These are phyloP conservation scores for Suhomyces atakaporum DNA, from an alignment of 1,139 yeast species.

Conservation along the genomic window DNA sequence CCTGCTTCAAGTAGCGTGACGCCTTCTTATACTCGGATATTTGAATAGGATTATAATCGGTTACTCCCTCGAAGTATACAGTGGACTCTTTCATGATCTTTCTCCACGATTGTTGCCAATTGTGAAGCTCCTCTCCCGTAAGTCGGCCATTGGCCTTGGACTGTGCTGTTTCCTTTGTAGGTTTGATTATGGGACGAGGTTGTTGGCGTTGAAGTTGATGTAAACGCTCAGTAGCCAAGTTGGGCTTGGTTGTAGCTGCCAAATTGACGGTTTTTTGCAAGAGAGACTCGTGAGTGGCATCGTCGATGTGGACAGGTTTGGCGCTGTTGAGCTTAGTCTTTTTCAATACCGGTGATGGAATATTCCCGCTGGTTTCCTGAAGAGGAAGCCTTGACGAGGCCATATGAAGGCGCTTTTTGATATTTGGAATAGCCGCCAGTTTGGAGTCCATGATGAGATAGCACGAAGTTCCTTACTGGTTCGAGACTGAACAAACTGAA, in stretches of 20 bases:
- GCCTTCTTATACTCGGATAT: slow-evolving; percentile 57
- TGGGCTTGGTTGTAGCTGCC: slow-evolving; percentile 5
- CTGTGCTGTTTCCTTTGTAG: slow-evolving; percentile 1
- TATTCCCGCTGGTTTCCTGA: slow-evolving; percentile 44
- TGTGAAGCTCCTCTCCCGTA: slow-evolving; percentile 54
- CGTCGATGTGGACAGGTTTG: slow-evolving; percentile 3
- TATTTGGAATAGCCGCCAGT: slow-evolving; percentile 5
- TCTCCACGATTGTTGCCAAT: slow-evolving; percentile 86
- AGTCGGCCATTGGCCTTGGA: slow-evolving; percentile 26
- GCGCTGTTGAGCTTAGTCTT: slow-evolving; percentile 26
- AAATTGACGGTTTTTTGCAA: slow-evolving; percentile 1
- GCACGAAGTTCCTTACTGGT: too few species aligned
- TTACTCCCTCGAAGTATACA: slow-evolving; percentile 76
- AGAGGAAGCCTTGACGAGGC: slow-evolving; percentile 38
- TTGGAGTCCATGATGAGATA: slow-evolving; percentile 9
- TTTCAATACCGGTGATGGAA: slow-evolving; percentile 43
- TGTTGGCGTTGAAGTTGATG: slow-evolving; percentile 2
- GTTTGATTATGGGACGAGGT: slow-evolving; percentile 7
- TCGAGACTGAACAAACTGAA: too few species aligned
- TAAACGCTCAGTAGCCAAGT: slow-evolving; percentile 1
- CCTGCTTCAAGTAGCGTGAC: slow-evolving; percentile 51
- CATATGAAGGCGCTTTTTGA: slow-evolving; percentile 17
- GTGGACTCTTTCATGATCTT: slow-evolving; percentile 71
- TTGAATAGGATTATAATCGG: slow-evolving; percentile 42
- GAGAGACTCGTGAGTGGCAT: background rate